Base-by-base conservation (phyloP, 164 flowering plant genomes). In the Protea cynaroides region DNA sequence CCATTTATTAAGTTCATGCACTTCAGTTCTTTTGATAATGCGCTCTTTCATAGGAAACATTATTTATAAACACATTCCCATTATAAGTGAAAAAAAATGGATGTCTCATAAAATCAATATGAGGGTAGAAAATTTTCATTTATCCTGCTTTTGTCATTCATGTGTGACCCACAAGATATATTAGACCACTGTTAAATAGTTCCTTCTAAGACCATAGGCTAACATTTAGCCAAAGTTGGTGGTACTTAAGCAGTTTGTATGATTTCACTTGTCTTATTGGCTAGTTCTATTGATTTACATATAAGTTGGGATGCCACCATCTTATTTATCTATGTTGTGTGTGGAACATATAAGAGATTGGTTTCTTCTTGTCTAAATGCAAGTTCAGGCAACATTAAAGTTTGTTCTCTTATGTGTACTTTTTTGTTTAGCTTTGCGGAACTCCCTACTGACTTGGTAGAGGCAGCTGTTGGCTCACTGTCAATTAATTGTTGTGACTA, bases 401-500 rank as follows among this genome's bases (percentile, higher is more conserved):
- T 46, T 2, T 10, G 50, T 46, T 2, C 3, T 13, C 50, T 46
- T 46, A 53, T 46, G 13, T 43, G 9, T 65, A 43, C 37, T 62
- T 29, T 46, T 63, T 51, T 25, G 11, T 53, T 86, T 92, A 97
- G 97, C 25, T 88, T n/a, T n/a, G n/a, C n/a, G n/a, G n/a, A n/a
- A n/a, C n/a, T n/a, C n/a, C n/a, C n/a, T n/a, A n/a, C n/a, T 70
- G 89, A 88, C 74, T 71, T 95, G 34, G 84, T 66, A 63, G 94
- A 87, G 79, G 96, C 89, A 21, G 87, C 97, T 1, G 72, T 80
- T 63, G n/a, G 99, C 99, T 74, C 99, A 95, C 72, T 90, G 97
- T 66, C 97, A 92, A 70, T 69, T 92, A 60, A 90, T 95, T 69
- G 86, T 95, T 67, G 96, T 95, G 70, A 86, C 97, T 73, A 95